Evolutionary conservation across 495 filamentous ascomycete species (phyloP).

Genomic region (Tuber umbilicatum): DNA sequence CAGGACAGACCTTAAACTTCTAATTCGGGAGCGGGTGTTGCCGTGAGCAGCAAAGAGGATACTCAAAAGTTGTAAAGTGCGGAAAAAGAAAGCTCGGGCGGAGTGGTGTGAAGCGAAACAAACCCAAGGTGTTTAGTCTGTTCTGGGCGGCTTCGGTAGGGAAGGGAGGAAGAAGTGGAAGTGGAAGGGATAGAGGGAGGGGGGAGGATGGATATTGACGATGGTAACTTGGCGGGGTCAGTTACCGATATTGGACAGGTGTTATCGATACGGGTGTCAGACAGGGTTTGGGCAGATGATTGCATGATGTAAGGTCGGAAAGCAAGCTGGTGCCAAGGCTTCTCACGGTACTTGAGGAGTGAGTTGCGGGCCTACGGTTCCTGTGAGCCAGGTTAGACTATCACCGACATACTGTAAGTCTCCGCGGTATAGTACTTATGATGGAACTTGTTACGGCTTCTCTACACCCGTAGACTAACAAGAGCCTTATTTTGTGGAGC

Average conservation of each 20-base stretch:
- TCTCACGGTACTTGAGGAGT: neutral
- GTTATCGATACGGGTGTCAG: neutral
- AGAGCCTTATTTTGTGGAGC: neutral
- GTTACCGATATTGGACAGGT: too few species aligned
- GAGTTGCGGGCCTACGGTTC: too few species aligned
- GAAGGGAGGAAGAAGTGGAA: neutral
- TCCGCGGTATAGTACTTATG: neutral
- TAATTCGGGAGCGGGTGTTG: neutral
- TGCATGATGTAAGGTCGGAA: neutral
- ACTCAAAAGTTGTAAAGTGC: neutral
- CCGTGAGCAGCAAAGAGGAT: neutral
- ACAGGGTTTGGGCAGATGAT: neutral
- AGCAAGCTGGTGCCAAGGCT: neutral
- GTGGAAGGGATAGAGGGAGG: neutral
- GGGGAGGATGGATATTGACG: neutral
- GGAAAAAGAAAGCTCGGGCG: neutral
- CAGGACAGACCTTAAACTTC: neutral
- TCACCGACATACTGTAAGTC: neutral
- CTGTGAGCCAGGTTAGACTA: neutral
- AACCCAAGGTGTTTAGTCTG: neutral
- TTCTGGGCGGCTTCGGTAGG: neutral
- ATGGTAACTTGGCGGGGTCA: neutral
- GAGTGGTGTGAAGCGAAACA: neutral
- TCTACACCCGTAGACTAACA: neutral
- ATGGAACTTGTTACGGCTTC: neutral